Conservation (phyloP, 2,329 filamentous ascomycete species). For the Monosporascus cannonballus region DNA sequence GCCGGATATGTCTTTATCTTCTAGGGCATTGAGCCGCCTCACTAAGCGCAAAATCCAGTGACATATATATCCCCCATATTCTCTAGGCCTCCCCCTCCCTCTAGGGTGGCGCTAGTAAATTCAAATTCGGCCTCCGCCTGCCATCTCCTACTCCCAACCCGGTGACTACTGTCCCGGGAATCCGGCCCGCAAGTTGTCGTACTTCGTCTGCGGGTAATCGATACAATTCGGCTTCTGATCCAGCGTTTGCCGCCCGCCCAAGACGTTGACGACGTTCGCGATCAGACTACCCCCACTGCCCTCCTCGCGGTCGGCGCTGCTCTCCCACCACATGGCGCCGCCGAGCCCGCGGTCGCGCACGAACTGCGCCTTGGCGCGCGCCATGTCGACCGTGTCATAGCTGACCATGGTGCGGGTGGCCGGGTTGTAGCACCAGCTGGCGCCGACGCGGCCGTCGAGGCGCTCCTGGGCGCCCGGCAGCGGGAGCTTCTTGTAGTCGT, state of each 20-base stretch:
- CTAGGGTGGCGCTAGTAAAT: too few species aligned
- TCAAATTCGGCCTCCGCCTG: neutral
- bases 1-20: too few species aligned
- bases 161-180: slow-evolving; percentile 31
- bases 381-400: slow-evolving; percentile 69
- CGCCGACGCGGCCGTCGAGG: slow-evolving; percentile 57
- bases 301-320: slow-evolving; percentile 65
- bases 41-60: too few species aligned
- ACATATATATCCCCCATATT: too few species aligned
- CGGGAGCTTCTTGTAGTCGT: slow-evolving; percentile 85
- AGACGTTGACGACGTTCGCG: slow-evolving; percentile 49
- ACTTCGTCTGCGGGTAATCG: slow-evolving; percentile 59
- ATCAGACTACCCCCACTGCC: slow-evolving; percentile 66
- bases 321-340: slow-evolving; percentile 98
- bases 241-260: slow-evolving; percentile 49
- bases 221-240: slow-evolving; percentile 53
- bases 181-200: slow-evolving; percentile 60
- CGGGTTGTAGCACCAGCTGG: slow-evolving; percentile 72
- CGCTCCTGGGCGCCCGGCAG: slow-evolving; percentile 57
- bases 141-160: neutral
- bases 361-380: slow-evolving; percentile 63
- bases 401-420: slow-evolving; percentile 61
- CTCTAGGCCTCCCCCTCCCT: too few species aligned
- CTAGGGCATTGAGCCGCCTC: too few species aligned
- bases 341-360: slow-evolving; percentile 63